Evolutionary conservation across 2,329 filamentous ascomycete species (phyloP), one percentile per base, ranked within the genome.

Genomic region (Graphilbum fragrans): DNA sequence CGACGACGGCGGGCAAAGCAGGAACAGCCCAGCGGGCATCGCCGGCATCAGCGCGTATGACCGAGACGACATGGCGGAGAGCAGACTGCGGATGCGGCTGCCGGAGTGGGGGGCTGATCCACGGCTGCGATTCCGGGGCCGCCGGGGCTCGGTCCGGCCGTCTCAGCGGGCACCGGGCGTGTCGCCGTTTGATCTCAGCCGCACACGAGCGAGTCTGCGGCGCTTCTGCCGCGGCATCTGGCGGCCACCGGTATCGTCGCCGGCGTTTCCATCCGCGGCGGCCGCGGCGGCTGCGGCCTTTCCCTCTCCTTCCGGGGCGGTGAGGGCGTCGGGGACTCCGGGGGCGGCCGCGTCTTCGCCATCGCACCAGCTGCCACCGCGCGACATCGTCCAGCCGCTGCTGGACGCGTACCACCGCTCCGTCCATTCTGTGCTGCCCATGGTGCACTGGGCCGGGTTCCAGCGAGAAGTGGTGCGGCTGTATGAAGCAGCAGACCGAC

Each of bases 371-470:
- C 61, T 95, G 41, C 92, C 90, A 1, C 67, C 81, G 1, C 81
- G 79, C 48, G 65, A 76, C 22, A 60, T 78, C 19, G 77, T 80
- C 22, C 86, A 94, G 47, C 75, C 74, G 49, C 67, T 95, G 2
- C 62, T 95, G 25, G 70, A 74, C 27, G 72, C 81, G 31, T 98
- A 94, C 58, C 82, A 84, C 51, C 68, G 72, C 32, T 82, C 81
- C 7, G 69, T 86, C 20, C 90, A 96, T 56, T 73, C 78, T 25
- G 80, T 85, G 58, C 81, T 88, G 50, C 92, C 92, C 1, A 78
- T 94, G 35, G 54, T 96, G 10, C 86, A 96, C 58, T 93, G 88
- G 83, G 84, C 86, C 2, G 82, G 74, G 0, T 93, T 96, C 52
- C 70, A 81, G 52, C 69, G 74, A 37, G 74, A 82, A 39, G 82